Base-by-base conservation (phyloP, 768 basidiomycete genomes). In the Leccinum subtestaceum region DNA sequence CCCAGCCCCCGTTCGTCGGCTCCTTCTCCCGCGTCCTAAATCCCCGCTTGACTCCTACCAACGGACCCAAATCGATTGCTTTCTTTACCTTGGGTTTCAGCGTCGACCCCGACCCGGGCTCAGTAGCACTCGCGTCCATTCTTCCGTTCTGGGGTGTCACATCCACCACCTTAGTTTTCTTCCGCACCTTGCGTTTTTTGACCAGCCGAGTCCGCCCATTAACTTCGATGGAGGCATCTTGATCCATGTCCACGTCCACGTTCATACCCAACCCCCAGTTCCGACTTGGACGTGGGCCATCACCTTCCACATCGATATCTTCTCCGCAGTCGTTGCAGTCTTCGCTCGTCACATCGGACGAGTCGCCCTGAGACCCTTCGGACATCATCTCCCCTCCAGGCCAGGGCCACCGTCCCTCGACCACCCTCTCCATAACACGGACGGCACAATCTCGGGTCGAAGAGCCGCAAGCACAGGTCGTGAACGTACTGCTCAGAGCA, bases 401-500 rank as follows among this genome's bases (percentile, higher is more conserved):
- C 68, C 70, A 71, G 5, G 70, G 70, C 70, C 70, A 71, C 13
- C 49, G 63, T 47, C 70, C 70, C 46, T 82, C 80, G 23, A 88
- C 85, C 61, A 89, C 85, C n/a, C 76, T 76, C 13, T 81, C 82
- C 81, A 89, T 86, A n/a, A 82, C 78, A 12, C 74, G 77, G 25
- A 88, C 69, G 2, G 83, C 87, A 64, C 89, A 91, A 54, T 87
- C 84, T 32, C 76, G 77, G 4, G 86, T 79, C 5, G 77, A 77
- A 10, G 81, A 76, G 6, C 89, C 89, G 62, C 89, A 91, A 0
- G 89, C 89, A 56, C 89, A 91, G 1, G 86, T 86, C 4, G 86
- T 85, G 65, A 90, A 91, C 0, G 86, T 88, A 17, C 84, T 85
- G 7, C 83, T 77, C 54, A 91, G 79, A 6, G 86, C 79, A 56